Conservation (phyloP, 176 grass and related monocot species). For the Zoysia pacifica region DNA sequence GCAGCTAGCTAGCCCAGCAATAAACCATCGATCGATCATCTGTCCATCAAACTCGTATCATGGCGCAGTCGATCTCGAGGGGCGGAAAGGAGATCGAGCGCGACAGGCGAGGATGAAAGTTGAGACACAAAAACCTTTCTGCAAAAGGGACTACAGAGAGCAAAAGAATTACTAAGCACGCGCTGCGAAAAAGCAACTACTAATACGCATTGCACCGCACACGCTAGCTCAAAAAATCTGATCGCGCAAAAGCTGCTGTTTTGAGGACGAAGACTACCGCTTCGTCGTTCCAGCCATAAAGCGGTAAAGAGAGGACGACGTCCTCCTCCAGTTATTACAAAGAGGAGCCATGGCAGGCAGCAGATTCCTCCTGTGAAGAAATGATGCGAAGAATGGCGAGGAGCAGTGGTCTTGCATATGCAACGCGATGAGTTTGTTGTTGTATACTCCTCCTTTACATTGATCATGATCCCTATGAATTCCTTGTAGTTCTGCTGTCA, state of each 20-base stretch:
- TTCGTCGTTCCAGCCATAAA: slow-evolving; percentile 40
- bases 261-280: slow-evolving; percentile 41
- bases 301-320: slow-evolving; percentile 29
- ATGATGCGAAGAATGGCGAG: neutral
- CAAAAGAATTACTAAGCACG: slow-evolving; percentile 75
- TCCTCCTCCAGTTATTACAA: too few relatives aligned
- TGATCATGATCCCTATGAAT: slow-evolving; percentile 68
- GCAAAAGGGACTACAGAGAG: slow-evolving; percentile 54
- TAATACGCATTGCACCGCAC: slow-evolving; percentile 40
- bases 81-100: slow-evolving; percentile 53
- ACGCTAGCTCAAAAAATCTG: slow-evolving; percentile 47
- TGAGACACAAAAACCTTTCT: slow-evolving; percentile 73
- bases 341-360: too few relatives aligned
- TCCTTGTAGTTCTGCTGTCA: slow-evolving; percentile 47
- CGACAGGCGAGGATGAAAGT: slow-evolving; percentile 77
- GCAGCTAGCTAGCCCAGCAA: neutral
- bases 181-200: slow-evolving; percentile 48
- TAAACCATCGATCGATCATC: slow-evolving; percentile 46
- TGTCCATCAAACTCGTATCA: slow-evolving; percentile 64
- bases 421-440: slow-evolving; percentile 39
- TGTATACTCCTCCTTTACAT: slow-evolving; percentile 38
- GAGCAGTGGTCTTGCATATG: neutral
- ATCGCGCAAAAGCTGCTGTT: slow-evolving; percentile 59
- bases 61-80: slow-evolving; percentile 57
- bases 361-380: too few relatives aligned